Evolutionary conservation across 2,329 filamentous ascomycete species (phyloP).

Genomic region (Chaetomiaceae sp.): DNA sequence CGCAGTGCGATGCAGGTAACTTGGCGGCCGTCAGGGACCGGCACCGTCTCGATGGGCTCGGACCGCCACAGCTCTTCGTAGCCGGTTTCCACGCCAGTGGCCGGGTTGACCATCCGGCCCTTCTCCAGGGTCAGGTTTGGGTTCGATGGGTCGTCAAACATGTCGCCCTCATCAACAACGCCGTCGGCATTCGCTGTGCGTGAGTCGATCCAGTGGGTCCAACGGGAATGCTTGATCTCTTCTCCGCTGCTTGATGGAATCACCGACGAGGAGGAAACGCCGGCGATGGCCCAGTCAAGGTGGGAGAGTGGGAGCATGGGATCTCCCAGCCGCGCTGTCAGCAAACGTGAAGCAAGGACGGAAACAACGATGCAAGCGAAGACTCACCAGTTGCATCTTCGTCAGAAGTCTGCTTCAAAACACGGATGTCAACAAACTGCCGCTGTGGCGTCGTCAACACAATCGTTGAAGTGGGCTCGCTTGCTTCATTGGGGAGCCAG

Average conservation of each 20-base stretch:
- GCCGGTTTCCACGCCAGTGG: constrained; percentile 42
- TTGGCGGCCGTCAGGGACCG: constrained; percentile 11
- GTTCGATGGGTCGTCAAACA: constrained; percentile 40
- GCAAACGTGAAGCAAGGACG: neutral
- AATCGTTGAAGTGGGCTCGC: constrained; percentile 59
- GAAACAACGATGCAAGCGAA: neutral
- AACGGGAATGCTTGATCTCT: constrained; percentile 38
- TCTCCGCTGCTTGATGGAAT: constrained; percentile 20
- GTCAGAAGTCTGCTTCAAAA: constrained; percentile 31
- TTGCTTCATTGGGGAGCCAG: constrained; percentile 48
- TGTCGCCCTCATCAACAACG: constrained; percentile 53
- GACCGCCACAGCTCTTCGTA: constrained; percentile 68
- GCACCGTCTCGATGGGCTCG: constrained; percentile 33
- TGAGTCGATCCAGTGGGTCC: constrained; percentile 59
- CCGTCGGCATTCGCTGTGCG: constrained; percentile 37
- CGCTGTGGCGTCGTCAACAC: constrained; percentile 57
- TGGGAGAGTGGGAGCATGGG: constrained; percentile 20
- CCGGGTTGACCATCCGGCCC: constrained; percentile 57
- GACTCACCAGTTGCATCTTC: constrained; percentile 1
- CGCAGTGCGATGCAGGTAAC: constrained; percentile 39
- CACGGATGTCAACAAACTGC: constrained; percentile 59
- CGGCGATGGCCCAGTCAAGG: constrained; percentile 65
- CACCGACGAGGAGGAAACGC: constrained; percentile 41
- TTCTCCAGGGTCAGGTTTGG: constrained; percentile 50
- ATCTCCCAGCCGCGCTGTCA: neutral